Evolutionary conservation across 1,284 basidiomycete species (phyloP), one percentile per base, ranked within the genome.

Genomic region (Vanrija sp.): DNA sequence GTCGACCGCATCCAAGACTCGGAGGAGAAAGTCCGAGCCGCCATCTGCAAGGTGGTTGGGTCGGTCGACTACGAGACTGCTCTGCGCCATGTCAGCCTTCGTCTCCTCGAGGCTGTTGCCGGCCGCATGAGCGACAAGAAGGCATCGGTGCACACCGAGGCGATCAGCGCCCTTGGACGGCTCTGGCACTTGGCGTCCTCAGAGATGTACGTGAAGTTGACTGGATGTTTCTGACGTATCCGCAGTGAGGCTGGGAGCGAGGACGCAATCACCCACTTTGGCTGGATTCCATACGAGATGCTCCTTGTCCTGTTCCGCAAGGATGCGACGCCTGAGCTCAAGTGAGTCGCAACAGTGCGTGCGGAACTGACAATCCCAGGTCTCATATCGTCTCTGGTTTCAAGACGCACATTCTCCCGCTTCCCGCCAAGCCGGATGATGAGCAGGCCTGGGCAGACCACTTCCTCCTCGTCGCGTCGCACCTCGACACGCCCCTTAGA

Each of bases 41-140:
- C 90, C 0, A 85, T 86, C 0, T 94, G 91, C 78, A 86, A 84
- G 67, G 76, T 89, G 7, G 88, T 94, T 61, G 84, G 85, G 2
- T 82, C 86, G 53, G 77, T 98, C 24, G 93, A 97, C 70, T 97
- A 93, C 67, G 94, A 98, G 73, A 88, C 87, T 0, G 86, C 85
- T 0, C 70, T 93, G 38, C 92, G 96, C 67, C 85, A 91, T 65
- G 84, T 97, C 24, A 83, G 84, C 14, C 79, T 81, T 52, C 67
- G 71, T 0, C 83, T 87, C 45, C 76, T 98, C 38, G 79, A 80
- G 18, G 78, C 77, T 6, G 75, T 98, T 0, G 86, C 83, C 3
- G 86, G 81, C 22, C 82, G 96, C 35, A 84, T 86, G 12, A 76
- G 85, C 57, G 96, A 99, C 73, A 92, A 88, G 74, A 96, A 89